Conservation (phyloP, 2,329 filamentous ascomycete species). For the Monosporascus sp. region DNA sequence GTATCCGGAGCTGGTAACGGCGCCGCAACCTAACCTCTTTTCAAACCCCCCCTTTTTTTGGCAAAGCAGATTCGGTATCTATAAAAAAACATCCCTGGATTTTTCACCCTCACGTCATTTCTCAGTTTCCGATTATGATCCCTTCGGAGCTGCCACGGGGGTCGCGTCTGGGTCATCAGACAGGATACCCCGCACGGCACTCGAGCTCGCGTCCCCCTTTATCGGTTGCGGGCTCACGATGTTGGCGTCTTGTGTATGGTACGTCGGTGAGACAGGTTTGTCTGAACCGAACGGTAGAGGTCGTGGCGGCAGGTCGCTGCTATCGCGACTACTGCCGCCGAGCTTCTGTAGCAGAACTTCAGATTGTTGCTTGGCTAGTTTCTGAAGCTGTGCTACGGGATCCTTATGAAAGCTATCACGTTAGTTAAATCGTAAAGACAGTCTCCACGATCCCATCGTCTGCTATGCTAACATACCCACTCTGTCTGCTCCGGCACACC, state of each 20-base stretch:
- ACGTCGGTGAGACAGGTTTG: constrained; percentile 37
- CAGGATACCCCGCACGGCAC: constrained; percentile 6
- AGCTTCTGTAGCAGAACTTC: constrained; percentile 54
- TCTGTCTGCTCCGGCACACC: constrained; percentile 84
- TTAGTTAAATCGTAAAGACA: constrained; percentile 54
- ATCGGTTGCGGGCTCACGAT: constrained; percentile 39
- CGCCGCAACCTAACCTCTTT: too few relatives aligned
- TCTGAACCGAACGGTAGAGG: constrained; percentile 51
- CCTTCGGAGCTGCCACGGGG: too few relatives aligned
- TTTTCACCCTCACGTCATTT: background rate
- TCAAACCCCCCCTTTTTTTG: too few relatives aligned
- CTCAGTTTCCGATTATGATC: background rate
- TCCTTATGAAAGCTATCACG: constrained; percentile 53
- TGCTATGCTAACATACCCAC: constrained; percentile 79
- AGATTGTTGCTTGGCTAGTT: constrained; percentile 62
- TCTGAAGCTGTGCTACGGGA: constrained; percentile 63
- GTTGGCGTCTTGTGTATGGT: constrained; percentile 34
- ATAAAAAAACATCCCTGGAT: background rate
- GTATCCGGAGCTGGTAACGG: too few relatives aligned
- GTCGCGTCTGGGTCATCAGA: background rate
- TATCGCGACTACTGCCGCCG: constrained; percentile 26
- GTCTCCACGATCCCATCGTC: constrained; percentile 42
- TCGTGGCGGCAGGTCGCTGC: constrained; percentile 42
- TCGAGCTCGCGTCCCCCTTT: constrained; percentile 33
- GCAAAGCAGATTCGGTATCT: background rate